phyloP scores from a whole-genome alignment of 2,329 filamentous ascomycete species.

The Sclerotinia sclerotiorum region DNA sequence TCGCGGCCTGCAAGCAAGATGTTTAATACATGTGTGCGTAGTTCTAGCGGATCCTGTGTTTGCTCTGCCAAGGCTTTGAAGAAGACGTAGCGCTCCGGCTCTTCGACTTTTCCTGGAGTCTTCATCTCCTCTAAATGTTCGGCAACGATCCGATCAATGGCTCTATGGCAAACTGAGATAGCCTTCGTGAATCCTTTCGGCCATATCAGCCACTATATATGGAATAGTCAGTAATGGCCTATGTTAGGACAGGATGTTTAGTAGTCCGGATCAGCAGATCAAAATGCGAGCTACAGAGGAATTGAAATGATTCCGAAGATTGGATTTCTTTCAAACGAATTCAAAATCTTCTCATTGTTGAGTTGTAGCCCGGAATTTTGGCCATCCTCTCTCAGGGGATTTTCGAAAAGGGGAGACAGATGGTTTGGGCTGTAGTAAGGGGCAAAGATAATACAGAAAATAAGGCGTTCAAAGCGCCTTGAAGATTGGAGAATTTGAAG shows the following conservation, averaged over 20 bases:
- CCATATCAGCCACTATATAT: conserved; percentile 31
- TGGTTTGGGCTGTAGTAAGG: neutral
- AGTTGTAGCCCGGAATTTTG: no score
- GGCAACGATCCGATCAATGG: conserved; percentile 50
- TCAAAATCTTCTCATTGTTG: no score
- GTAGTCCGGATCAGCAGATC: no score
- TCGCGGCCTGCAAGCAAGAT: conserved; percentile 60
- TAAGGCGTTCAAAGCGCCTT: no score
- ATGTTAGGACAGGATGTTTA: neutral
- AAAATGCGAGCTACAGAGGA: no score
- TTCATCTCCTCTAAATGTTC: conserved; percentile 39
- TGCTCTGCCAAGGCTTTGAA: conserved; percentile 55
- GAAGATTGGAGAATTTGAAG: neutral
- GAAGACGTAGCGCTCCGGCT: conserved; percentile 46
- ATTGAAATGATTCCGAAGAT: no score
- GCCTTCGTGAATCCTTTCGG: conserved; percentile 40
- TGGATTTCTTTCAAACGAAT: no score
- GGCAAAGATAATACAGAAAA: neutral
- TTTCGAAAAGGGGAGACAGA: neutral
- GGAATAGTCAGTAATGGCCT: conserved; percentile 26
- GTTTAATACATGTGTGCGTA: conserved; percentile 53
- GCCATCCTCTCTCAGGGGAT: neutral
- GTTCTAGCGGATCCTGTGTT: conserved; percentile 46
- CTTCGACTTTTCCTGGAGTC: conserved; percentile 30
- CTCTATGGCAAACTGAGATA: conserved; percentile 42